A percentile compares a stretch with the other conserved stretches of the same genome.
Conservation (phyloP, 306 rosid species). For the Quercus ilex region DNA sequence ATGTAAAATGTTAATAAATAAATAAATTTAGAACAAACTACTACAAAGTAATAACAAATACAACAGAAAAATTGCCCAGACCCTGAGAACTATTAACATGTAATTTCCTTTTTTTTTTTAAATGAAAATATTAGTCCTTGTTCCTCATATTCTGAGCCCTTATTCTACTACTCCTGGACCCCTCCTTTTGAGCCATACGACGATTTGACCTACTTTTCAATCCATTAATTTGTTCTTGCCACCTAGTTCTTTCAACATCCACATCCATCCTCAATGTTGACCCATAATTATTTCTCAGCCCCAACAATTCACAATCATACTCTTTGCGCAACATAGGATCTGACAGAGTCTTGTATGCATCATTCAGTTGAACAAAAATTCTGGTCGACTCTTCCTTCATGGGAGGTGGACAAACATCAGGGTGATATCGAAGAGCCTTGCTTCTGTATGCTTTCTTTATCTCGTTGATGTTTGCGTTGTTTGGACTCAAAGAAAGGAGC, state of each 20-base stretch:
- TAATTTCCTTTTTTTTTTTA: neutral
- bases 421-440: constrained; percentile 61
- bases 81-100: too few relatives aligned
- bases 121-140: neutral
- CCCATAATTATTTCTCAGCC: constrained; percentile 14
- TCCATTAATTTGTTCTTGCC: constrained; percentile 50
- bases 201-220: constrained; percentile 41
- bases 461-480: constrained; percentile 40
- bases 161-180: constrained; percentile 43
- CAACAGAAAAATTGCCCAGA: too few relatives aligned
- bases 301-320: constrained; percentile 35
- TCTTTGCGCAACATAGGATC: constrained; percentile 48
- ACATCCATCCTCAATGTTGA: neutral
- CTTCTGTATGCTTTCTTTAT: constrained; percentile 58
- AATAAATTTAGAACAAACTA: too few relatives aligned
- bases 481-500: constrained; percentile 36
- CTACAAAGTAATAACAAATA: too few relatives aligned
- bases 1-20: too few relatives aligned
- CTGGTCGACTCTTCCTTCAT: constrained; percentile 46
- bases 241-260: constrained; percentile 20
- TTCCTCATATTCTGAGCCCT: constrained; percentile 26
- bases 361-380: constrained; percentile 52
- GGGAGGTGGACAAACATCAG: constrained; percentile 45
- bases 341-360: constrained; percentile 47
- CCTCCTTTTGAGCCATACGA: constrained; percentile 24